Evolutionary conservation across 1,284 basidiomycete genomes (phyloP).

Genomic region (Ganoderma lucidum): DNA sequence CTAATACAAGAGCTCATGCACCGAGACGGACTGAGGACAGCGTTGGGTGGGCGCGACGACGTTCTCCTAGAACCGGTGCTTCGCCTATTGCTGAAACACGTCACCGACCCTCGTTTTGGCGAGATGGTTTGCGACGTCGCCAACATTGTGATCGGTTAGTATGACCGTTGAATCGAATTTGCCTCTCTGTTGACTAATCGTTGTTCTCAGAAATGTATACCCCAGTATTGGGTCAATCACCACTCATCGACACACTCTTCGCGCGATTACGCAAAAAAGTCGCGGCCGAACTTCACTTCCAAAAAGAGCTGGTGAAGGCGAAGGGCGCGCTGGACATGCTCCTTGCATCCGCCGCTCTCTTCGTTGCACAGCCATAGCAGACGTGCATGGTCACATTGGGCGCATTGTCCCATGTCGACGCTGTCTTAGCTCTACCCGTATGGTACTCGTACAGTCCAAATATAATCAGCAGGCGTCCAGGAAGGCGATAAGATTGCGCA

Average conservation of each 20-base stretch:
- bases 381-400: not conserved
- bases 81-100: conserved; percentile 84
- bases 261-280: conserved; percentile 87
- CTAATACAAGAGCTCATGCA: conserved; percentile 94
- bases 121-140: conserved; percentile 88
- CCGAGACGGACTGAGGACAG: conserved; percentile 88
- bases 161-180: conserved; percentile 4
- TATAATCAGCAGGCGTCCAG: conserved; percentile 51
- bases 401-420: not conserved
- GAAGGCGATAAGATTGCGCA: conserved; percentile 73
- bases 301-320: conserved; percentile 85
- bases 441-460: conserved; percentile 30
- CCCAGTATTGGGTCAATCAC: conserved; percentile 91
- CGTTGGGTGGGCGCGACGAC: conserved; percentile 92
- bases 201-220: conserved; percentile 84
- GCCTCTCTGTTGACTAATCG: not conserved
- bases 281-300: conserved; percentile 88
- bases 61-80: conserved; percentile 93
- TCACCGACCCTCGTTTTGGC: conserved; percentile 92
- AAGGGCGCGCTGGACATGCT: conserved; percentile 96
- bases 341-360: conserved; percentile 68
- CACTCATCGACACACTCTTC: conserved; percentile 90
- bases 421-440: conserved; percentile 26
- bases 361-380: conserved; percentile 23
- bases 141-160: conserved; percentile 84